Evolutionary conservation across 768 basidiomycete genomes (phyloP).

Genomic region (Trichaptum fuscoviolaceum): DNA sequence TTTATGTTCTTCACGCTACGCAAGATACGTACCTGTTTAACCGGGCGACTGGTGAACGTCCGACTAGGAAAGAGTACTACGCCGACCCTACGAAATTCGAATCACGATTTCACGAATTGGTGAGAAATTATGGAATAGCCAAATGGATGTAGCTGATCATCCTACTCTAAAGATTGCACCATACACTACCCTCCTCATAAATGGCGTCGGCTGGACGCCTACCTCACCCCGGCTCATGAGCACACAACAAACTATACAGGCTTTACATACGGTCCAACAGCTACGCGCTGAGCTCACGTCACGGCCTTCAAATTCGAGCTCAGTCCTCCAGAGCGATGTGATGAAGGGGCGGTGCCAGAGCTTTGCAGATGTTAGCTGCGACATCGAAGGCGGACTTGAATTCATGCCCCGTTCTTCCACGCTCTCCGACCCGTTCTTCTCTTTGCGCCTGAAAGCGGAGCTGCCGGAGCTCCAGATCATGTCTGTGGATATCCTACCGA

Average conservation of each 20-base stretch:
- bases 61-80: conserved; percentile 69
- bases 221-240: conserved; percentile 77
- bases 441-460: conserved; percentile 32
- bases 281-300: conserved; percentile 28
- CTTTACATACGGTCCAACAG: conserved; percentile 42
- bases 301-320: not conserved
- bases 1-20: conserved; percentile 71
- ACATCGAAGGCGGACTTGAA: conserved; percentile 85
- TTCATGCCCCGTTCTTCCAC: conserved; percentile 77
- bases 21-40: conserved; percentile 66
- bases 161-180: conserved; percentile 62
- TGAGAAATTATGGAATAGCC: conserved; percentile 7
- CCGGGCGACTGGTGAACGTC: conserved; percentile 44
- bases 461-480: conserved; percentile 70
- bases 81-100: conserved; percentile 56
- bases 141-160: conserved; percentile 1
- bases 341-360: conserved; percentile 52
- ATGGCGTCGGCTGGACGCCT: conserved; percentile 81
- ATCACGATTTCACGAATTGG: conserved; percentile 66
- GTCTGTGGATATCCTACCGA: conserved; percentile 88
- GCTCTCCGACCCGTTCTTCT: conserved; percentile 70
- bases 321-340: conserved; percentile 1
- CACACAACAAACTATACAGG: conserved; percentile 49
- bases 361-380: conserved; percentile 87
- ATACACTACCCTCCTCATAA: conserved; percentile 77